These are phyloP conservation scores for Aureobasidium namibiae DNA, from an alignment of 2,329 filamentous ascomycete species.

Conservation along the genomic window DNA sequence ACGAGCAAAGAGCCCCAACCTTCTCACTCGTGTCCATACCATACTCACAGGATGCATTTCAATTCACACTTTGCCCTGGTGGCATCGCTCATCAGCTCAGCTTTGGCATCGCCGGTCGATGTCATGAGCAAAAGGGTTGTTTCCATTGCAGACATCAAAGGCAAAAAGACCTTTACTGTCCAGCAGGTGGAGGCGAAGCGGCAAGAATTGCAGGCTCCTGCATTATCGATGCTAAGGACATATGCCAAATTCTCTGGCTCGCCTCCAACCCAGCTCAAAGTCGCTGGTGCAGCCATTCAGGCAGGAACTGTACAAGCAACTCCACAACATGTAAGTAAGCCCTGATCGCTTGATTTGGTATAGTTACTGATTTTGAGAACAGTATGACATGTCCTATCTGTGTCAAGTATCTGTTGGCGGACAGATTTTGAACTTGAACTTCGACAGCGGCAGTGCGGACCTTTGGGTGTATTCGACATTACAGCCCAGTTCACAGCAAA, in stretches of 20 bases:
- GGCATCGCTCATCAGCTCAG: constrained; percentile 23
- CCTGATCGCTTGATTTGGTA: not conserved
- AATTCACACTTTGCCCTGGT: constrained; percentile 20
- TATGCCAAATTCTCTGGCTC: constrained; percentile 20
- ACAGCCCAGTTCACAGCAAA: constrained; percentile 41
- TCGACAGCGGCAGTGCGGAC: constrained; percentile 63
- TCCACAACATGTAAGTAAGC: constrained; percentile 19
- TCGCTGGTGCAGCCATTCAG: constrained; percentile 28
- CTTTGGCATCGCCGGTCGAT: constrained; percentile 23
- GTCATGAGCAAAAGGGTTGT: constrained; percentile 19
- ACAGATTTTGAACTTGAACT: constrained; percentile 56
- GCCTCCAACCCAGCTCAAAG: constrained; percentile 21
- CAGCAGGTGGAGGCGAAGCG: constrained; percentile 31
- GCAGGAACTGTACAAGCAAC: constrained; percentile 32
- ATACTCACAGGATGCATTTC: constrained; percentile 21
- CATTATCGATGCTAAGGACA: constrained; percentile 22
- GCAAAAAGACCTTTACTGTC: constrained; percentile 22
- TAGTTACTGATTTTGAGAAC: not conserved
- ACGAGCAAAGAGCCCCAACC: constrained; percentile 1
- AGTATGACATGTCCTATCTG: constrained; percentile 27
- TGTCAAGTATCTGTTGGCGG: constrained; percentile 55
- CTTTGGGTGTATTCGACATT: constrained; percentile 62
- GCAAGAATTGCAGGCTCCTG: constrained; percentile 26
- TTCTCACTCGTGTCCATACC: not conserved
- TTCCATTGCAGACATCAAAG: constrained; percentile 16